phyloP scores from a whole-genome alignment of 1,139 yeast genomes.

The Candida tropicalis region DNA sequence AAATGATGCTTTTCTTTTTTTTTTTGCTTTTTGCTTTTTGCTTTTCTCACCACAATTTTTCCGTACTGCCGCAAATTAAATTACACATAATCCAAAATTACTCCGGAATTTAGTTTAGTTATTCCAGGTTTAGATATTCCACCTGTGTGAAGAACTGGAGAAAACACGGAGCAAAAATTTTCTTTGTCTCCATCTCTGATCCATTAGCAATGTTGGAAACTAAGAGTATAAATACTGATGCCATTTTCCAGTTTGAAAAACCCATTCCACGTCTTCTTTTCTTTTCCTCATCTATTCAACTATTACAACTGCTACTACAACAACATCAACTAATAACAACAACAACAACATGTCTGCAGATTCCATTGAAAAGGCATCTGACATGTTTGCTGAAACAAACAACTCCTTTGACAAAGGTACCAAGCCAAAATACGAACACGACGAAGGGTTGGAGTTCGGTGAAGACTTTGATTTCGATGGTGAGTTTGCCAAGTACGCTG shows the following conservation, averaged over 20 bases:
- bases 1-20: too few species aligned
- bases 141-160: too few species aligned
- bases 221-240: neutral
- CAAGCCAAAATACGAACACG: slow-evolving; percentile 13
- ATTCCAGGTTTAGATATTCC: too few species aligned
- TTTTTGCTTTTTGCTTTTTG: too few species aligned
- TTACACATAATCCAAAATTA: too few species aligned
- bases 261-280: neutral
- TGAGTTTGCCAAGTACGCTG: slow-evolving; percentile 29
- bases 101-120: too few species aligned
- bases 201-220: too few species aligned
- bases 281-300: neutral
- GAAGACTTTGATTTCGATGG: slow-evolving; percentile 26
- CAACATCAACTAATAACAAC: neutral
- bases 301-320: too few species aligned
- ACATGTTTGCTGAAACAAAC: slow-evolving; percentile 6
- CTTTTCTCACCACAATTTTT: too few species aligned
- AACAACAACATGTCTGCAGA: slow-evolving; percentile 2
- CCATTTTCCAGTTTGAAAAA: neutral
- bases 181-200: too few species aligned
- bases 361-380: slow-evolving; percentile 9
- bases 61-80: too few species aligned
- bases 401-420: slow-evolving; percentile 8
- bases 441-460: slow-evolving; percentile 17
- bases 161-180: too few species aligned